Evolutionary conservation across 2,329 filamentous ascomycete species (phyloP).

Genomic region (Phyllosticta ampelicida): DNA sequence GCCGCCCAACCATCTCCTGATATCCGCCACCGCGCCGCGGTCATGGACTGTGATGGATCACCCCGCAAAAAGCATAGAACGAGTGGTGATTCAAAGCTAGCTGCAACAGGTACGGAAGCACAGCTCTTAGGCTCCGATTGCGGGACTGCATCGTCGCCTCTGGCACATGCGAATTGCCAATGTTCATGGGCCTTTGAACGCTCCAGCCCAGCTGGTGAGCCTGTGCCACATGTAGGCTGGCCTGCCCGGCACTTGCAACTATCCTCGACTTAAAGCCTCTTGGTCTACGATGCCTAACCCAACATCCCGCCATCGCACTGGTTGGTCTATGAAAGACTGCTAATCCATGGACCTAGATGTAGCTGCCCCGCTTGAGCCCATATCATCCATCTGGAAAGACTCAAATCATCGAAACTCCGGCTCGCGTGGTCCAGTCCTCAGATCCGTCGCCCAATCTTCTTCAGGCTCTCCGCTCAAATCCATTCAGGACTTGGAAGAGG

Average conservation of each 20-base stretch:
- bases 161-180: not conserved
- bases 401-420: not conserved
- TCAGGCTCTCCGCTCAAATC: not conserved
- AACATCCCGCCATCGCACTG: not conserved
- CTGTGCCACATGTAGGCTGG: not conserved
- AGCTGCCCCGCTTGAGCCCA: not conserved
- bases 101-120: not conserved
- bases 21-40: slow-evolving; percentile 24
- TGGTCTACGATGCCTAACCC: not conserved
- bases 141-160: not conserved
- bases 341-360: not conserved
- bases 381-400: not conserved
- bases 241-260: not conserved
- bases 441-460: not conserved
- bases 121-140: not conserved
- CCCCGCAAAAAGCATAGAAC: slow-evolving; percentile 18
- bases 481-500: not conserved
- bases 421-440: not conserved
- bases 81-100: not conserved
- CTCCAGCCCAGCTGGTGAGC: not conserved
- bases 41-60: slow-evolving; percentile 22
- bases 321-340: not conserved
- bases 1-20: slow-evolving; percentile 22
- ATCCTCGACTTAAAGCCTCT: not conserved
- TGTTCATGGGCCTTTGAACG: not conserved